phyloP scores from a whole-genome alignment of 306 rosid species.

The Casuarina cunninghamiana region DNA sequence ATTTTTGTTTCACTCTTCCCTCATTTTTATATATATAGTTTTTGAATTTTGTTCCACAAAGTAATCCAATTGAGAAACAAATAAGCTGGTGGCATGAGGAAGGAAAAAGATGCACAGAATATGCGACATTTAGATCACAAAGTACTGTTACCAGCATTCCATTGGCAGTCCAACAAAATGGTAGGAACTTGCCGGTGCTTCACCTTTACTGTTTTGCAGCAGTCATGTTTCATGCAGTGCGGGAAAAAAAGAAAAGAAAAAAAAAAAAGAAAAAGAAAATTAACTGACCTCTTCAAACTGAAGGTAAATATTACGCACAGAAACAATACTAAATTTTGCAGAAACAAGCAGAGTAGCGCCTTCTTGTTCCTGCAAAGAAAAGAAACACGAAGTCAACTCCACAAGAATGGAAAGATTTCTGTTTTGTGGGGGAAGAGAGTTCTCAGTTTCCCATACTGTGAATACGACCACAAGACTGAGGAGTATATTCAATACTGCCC shows the following conservation, averaged over 20 bases:
- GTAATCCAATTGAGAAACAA: neutral
- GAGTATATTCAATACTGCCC: neutral
- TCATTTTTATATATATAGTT: neutral
- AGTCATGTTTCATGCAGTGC: conserved; percentile 16
- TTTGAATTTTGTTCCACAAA: neutral
- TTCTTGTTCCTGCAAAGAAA: conserved; percentile 70
- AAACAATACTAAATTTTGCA: conserved; percentile 71
- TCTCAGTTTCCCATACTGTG: conserved; percentile 17
- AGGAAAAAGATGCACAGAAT: neutral
- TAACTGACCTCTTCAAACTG: conserved; percentile 78
- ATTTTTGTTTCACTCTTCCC: neutral
- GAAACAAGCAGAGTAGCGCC: conserved; percentile 92
- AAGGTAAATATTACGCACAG: conserved; percentile 79
- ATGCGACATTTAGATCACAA: conserved; percentile 5
- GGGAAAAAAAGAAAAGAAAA: neutral
- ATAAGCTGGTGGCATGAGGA: neutral
- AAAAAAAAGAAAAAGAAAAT: too few species aligned
- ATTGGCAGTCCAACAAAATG: neutral
- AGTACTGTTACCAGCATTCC: neutral
- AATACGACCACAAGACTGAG: conserved; percentile 2
- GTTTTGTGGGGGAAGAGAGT: neutral
- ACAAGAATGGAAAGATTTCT: conserved; percentile 4
- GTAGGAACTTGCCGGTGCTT: neutral
- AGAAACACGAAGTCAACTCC: conserved; percentile 18
- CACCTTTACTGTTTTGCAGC: conserved; percentile 18